A percentile compares a stretch with the other conserved stretches of the same genome.
Conservation (phyloP, 2,329 filamentous ascomycete species). For the Metarhizium robertsii region DNA sequence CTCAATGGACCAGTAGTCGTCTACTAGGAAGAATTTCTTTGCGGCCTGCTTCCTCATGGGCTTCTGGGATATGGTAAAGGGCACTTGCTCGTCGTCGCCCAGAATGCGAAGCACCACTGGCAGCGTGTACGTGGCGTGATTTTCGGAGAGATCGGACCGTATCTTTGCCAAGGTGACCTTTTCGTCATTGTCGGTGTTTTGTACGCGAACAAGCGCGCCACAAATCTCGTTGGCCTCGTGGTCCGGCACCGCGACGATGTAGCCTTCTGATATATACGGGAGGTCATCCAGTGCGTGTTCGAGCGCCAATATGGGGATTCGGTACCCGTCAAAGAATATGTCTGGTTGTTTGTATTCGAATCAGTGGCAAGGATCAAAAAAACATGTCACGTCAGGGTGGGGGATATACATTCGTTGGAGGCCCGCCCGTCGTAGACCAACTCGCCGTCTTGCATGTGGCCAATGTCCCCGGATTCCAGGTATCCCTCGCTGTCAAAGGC, state of each 20-base stretch:
- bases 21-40: constrained; percentile 8
- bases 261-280: constrained; percentile 12
- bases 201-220: constrained; percentile 11
- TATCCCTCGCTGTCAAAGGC: constrained; percentile 74
- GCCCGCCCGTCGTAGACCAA: constrained; percentile 12
- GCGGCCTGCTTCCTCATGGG: constrained; percentile 8
- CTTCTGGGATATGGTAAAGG: constrained; percentile 10
- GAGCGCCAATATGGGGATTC: constrained; percentile 9
- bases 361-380: background rate
- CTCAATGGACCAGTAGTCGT: constrained; percentile 6
- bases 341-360: background rate
- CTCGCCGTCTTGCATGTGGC: constrained; percentile 44
- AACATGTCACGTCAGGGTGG: background rate
- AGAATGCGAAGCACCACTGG: constrained; percentile 11
- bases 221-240: constrained; percentile 11
- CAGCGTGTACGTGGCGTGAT: constrained; percentile 9
- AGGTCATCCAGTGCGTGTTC: constrained; percentile 10
- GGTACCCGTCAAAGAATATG: background rate
- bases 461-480: constrained; percentile 88
- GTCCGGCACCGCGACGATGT: constrained; percentile 12
- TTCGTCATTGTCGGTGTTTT: background rate
- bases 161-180: constrained; percentile 7
- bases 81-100: constrained; percentile 8
- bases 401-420: constrained; percentile 11
- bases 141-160: constrained; percentile 6